Conservation (phyloP, 2,329 filamentous ascomycete genomes). For the Nothomitra cinnamomea region DNA sequence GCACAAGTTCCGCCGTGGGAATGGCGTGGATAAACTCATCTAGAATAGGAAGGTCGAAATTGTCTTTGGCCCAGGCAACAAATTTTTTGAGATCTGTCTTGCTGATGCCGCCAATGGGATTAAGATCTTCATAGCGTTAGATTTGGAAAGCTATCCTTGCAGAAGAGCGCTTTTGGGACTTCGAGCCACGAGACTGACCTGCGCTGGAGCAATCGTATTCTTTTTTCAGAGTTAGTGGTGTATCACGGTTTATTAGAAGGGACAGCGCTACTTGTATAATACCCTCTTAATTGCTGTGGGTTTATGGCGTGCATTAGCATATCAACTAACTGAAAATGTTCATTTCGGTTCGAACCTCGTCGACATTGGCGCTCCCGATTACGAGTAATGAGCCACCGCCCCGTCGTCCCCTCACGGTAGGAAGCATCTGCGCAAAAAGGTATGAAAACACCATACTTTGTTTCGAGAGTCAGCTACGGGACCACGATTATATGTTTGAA, state of each 20-base stretch:
- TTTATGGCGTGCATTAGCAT: too few relatives aligned
- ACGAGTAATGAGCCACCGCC: constrained; percentile 46
- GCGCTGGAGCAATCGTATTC: constrained; percentile 45
- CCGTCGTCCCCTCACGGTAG: constrained; percentile 38
- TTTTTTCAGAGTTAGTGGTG: too few relatives aligned
- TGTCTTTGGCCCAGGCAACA: constrained; percentile 42
- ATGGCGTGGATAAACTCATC: constrained; percentile 52
- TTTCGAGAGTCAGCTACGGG: too few relatives aligned
- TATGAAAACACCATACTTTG: too few relatives aligned
- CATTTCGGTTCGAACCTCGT: too few relatives aligned
- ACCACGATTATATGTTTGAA: too few relatives aligned
- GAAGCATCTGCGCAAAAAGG: constrained; percentile 44
- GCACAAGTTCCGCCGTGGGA: constrained; percentile 47
- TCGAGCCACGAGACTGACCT: too few relatives aligned
- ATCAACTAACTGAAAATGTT: too few relatives aligned
- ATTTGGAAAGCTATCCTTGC: too few relatives aligned
- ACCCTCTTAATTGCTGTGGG: constrained; percentile 6
- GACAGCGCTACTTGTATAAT: too few relatives aligned
- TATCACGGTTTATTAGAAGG: constrained; percentile 31
- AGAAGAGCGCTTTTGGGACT: too few relatives aligned
- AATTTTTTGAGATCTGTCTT: constrained; percentile 58
- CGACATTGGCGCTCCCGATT: constrained; percentile 51
- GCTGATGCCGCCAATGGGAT: constrained; percentile 33
- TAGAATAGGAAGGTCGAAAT: constrained; percentile 47
- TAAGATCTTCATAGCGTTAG: too few relatives aligned